Evolutionary conservation across 768 basidiomycete species (phyloP).

Genomic region (Mycena sanguinolenta): DNA sequence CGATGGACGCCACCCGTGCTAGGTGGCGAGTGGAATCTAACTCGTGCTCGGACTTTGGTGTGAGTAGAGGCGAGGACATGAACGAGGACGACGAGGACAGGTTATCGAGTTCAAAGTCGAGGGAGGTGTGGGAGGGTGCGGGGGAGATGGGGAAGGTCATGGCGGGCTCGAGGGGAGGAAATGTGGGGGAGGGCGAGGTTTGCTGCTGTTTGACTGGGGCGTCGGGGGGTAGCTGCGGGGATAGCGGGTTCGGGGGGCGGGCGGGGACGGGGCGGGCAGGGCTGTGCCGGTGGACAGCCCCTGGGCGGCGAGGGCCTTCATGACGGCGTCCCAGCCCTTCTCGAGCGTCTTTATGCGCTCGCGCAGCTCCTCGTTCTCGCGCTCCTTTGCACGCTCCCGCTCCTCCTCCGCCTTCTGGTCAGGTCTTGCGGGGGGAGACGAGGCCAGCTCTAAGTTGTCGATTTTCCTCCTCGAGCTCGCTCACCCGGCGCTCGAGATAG

Average conservation of each 20-base stretch:
- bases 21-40: conserved; percentile 92
- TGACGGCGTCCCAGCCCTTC: conserved; percentile 84
- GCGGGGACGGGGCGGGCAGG: conserved; percentile 39
- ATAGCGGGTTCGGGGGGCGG: conserved; percentile 43
- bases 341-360: conserved; percentile 85
- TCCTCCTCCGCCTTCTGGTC: conserved; percentile 48
- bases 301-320: conserved; percentile 80
- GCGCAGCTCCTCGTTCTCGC: conserved; percentile 80
- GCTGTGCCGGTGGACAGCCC: conserved; percentile 66
- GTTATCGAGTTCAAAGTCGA: conserved; percentile 49
- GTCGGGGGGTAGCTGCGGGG: conserved; percentile 40
- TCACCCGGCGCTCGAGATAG: conserved; percentile 74
- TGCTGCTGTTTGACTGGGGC: conserved; percentile 41
- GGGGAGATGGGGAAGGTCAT: conserved; percentile 55
- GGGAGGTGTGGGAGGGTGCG: conserved; percentile 47
- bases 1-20: conserved; percentile 96
- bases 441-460: conserved; percentile 73
- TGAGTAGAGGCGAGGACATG: conserved; percentile 51
- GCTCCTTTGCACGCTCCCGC: conserved; percentile 56
- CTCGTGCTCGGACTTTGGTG: conserved; percentile 47
- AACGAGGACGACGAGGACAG: conserved; percentile 46
- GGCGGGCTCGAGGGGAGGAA: conserved; percentile 37
- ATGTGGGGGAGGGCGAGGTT: conserved; percentile 41
- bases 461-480: conserved; percentile 89
- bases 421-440: conserved; percentile 43